Conservation (phyloP, 371 early-diverging fungal genomes). For the Actinomucor elegans region DNA sequence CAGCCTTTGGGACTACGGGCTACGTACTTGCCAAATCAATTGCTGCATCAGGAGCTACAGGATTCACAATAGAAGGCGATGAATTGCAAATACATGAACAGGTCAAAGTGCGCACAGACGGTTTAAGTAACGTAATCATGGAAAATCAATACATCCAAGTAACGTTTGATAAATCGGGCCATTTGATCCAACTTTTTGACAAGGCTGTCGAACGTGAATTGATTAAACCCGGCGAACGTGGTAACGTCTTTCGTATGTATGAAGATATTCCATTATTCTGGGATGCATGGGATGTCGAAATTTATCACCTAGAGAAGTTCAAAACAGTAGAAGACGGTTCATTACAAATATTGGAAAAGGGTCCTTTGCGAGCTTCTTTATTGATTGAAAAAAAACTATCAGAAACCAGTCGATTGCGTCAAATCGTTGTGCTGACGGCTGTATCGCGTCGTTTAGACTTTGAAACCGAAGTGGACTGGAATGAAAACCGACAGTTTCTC, state of each 20-base stretch:
- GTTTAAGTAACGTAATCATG: constrained; percentile 51
- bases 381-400: constrained; percentile 63
- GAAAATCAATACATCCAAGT: constrained; percentile 71
- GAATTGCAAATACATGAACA: constrained; percentile 14
- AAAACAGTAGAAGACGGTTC: constrained; percentile 47
- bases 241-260: constrained; percentile 76
- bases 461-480: constrained; percentile 87
- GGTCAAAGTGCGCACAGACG: constrained; percentile 38
- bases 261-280: constrained; percentile 69
- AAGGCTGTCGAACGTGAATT: constrained; percentile 68
- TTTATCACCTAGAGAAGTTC: constrained; percentile 87
- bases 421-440: constrained; percentile 72
- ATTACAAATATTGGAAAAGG: constrained; percentile 65
- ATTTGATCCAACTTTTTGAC: constrained; percentile 67
- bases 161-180: constrained; percentile 71
- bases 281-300: constrained; percentile 72
- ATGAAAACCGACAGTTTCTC: constrained; percentile 85
- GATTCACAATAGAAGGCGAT: not conserved
- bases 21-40: constrained; percentile 39
- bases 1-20: constrained; percentile 51
- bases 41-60: constrained; percentile 9
- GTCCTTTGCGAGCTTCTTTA: constrained; percentile 81
- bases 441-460: constrained; percentile 81
- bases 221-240: constrained; percentile 63
- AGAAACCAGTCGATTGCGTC: constrained; percentile 60